These are phyloP conservation scores for Verticillium tricorpus DNA, from an alignment of 2,329 filamentous ascomycete species.

Conservation along the genomic window DNA sequence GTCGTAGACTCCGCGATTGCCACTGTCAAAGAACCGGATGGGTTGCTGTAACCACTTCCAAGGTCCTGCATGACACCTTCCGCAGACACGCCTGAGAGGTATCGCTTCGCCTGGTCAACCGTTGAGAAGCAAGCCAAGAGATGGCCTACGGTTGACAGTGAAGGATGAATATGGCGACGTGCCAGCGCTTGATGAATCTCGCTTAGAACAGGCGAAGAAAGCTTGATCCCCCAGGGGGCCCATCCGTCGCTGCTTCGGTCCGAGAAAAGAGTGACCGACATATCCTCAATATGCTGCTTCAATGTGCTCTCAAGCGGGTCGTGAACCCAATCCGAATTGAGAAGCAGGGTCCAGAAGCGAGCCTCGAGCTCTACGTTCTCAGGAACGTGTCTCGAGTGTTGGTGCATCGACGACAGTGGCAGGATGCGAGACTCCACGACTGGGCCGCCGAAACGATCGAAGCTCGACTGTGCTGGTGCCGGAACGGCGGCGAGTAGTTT, in stretches of 20 bases:
- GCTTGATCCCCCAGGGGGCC: background rate
- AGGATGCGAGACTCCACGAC: background rate
- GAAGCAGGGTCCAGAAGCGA: background rate
- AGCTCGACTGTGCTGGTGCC: background rate
- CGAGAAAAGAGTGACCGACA: background rate
- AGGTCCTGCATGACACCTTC: background rate
- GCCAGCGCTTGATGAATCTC: background rate
- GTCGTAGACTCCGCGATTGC: background rate
- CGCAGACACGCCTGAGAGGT: background rate
- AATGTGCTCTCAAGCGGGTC: background rate
- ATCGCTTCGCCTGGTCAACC: background rate
- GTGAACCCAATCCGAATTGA: background rate
- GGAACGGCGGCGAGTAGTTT: background rate
- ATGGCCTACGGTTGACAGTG: background rate
- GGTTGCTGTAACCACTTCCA: background rate
- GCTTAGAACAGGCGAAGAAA: background rate
- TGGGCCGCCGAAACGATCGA: background rate
- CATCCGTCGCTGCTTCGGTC: background rate
- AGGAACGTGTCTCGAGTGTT: background rate
- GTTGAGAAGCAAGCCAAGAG: background rate
- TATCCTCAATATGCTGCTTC: background rate
- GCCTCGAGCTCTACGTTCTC: background rate
- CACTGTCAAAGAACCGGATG: background rate
- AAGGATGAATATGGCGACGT: background rate
- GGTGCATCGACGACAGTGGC: background rate